Evolutionary conservation across 805 yeast genomes (phyloP).

Genomic region (Helenozyma baotianmanensis): DNA sequence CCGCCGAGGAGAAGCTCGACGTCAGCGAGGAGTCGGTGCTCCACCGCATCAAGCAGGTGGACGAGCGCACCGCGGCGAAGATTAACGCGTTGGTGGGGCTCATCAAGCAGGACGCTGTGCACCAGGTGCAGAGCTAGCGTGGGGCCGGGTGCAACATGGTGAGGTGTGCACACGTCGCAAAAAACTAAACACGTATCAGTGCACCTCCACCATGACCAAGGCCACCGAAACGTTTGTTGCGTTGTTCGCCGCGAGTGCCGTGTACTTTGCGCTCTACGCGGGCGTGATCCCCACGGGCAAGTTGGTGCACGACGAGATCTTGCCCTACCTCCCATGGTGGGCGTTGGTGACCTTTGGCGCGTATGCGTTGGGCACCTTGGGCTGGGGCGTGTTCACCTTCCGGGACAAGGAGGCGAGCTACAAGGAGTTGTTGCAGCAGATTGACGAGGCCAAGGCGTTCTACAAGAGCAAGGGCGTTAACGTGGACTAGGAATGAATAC

Average conservation of each 20-base stretch:
- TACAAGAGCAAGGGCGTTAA: conserved; percentile 53
- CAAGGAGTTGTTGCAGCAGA: conserved; percentile 52
- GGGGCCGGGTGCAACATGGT: not conserved
- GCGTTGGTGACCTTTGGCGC: conserved; percentile 63
- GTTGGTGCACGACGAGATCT: conserved; percentile 45
- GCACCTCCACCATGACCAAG: conserved; percentile 48
- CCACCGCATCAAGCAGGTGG: conserved; percentile 31
- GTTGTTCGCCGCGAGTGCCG: conserved; percentile 41
- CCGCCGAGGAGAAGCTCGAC: conserved; percentile 14
- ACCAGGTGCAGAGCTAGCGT: not conserved
- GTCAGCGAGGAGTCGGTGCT: conserved; percentile 21
- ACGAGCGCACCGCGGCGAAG: conserved; percentile 31
- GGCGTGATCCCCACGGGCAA: conserved; percentile 54
- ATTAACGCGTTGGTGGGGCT: conserved; percentile 31
- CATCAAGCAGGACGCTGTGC: conserved; percentile 30
- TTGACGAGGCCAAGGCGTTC: conserved; percentile 59
- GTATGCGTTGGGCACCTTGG: conserved; percentile 62
- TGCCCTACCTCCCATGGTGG: conserved; percentile 73
- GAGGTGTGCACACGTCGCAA: not conserved
- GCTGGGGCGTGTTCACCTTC: conserved; percentile 64
- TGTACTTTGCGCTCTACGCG: conserved; percentile 48
- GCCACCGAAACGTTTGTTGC: conserved; percentile 57
- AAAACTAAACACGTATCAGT: conserved; percentile 6
- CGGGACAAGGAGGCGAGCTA: conserved; percentile 69
- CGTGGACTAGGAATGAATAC: conserved; percentile 20